Evolutionary conservation across 2,329 filamentous ascomycete genomes (phyloP).

Genomic region (Sporothrix phasma): DNA sequence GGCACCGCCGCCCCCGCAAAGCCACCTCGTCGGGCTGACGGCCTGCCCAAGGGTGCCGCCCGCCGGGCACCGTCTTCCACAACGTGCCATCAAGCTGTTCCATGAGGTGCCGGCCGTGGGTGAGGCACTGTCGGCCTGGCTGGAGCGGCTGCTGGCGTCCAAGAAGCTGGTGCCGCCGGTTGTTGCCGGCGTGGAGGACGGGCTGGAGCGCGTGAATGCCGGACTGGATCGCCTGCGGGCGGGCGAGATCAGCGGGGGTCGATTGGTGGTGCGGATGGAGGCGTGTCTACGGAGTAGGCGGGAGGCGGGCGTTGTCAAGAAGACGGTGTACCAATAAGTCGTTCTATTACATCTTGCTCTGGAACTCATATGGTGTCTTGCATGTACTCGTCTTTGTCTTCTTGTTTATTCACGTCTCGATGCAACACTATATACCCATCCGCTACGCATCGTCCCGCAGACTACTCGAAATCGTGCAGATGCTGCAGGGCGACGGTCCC

Average conservation of each 20-base stretch:
- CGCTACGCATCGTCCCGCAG: too few relatives aligned
- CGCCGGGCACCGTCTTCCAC: slow-evolving; percentile 44
- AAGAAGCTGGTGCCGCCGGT: slow-evolving; percentile 49
- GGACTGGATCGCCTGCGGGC: slow-evolving; percentile 56
- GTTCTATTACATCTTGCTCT: too few relatives aligned
- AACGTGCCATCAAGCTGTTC: slow-evolving; percentile 65
- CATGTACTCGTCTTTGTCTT: too few relatives aligned
- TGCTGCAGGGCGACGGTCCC: slow-evolving; percentile 48
- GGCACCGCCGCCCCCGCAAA: slow-evolving; percentile 29
- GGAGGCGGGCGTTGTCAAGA: too few relatives aligned
- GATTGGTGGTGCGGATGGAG: slow-evolving; percentile 47
- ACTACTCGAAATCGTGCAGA: slow-evolving; percentile 59
- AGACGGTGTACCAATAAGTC: too few relatives aligned
- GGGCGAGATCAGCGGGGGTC: slow-evolving; percentile 57
- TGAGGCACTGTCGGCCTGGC: slow-evolving; percentile 52
- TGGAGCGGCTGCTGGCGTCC: slow-evolving; percentile 52
- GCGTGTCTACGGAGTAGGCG: background rate
- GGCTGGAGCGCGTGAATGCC: slow-evolving; percentile 56
- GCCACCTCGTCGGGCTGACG: slow-evolving; percentile 60
- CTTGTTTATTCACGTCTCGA: too few relatives aligned
- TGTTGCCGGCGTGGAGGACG: slow-evolving; percentile 53
- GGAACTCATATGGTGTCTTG: too few relatives aligned
- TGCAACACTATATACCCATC: too few relatives aligned
- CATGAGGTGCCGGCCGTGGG: slow-evolving; percentile 58
- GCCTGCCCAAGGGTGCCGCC: slow-evolving; percentile 48